Evolutionary conservation across 495 filamentous ascomycete genomes (phyloP).

Genomic region (Halenospora varia): DNA sequence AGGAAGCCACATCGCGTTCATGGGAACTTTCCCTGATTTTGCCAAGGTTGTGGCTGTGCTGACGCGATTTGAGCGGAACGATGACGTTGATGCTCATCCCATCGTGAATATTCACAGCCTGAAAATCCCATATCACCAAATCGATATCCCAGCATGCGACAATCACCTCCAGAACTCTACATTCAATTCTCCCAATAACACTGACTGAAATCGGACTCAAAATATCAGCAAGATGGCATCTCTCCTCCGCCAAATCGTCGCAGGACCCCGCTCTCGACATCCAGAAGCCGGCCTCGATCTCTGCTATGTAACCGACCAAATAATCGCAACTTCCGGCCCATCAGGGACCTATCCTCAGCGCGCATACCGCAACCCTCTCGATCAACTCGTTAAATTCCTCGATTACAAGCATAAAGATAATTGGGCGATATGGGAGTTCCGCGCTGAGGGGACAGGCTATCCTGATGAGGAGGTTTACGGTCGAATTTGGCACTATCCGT

Average conservation of each 20-base stretch:
- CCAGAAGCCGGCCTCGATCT: conserved; percentile 86
- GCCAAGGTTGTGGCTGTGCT: background rate
- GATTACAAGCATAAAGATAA: conserved; percentile 74
- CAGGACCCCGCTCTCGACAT: conserved; percentile 77
- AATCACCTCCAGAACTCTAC: too few relatives aligned
- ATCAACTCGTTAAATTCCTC: conserved; percentile 78
- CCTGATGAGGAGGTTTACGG: conserved; percentile 82
- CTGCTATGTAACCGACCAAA: conserved; percentile 87
- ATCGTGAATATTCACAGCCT: background rate
- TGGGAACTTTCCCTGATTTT: background rate
- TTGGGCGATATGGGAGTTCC: conserved; percentile 97
- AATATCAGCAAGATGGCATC: conserved; percentile 40
- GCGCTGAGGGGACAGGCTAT: conserved; percentile 94
- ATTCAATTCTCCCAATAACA: too few relatives aligned
- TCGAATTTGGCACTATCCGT: conserved; percentile 84
- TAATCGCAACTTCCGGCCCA: conserved; percentile 76
- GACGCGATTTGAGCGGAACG: background rate
- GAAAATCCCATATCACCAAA: background rate
- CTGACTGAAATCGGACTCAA: background rate
- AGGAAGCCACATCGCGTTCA: background rate
- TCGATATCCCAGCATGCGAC: too few relatives aligned
- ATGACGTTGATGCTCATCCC: background rate
- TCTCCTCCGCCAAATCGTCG: conserved; percentile 53
- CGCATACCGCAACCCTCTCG: conserved; percentile 88
- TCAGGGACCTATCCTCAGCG: conserved; percentile 81